phyloP scores from a whole-genome alignment of 495 filamentous ascomycete species.

The Aspergillus nanangensis region DNA sequence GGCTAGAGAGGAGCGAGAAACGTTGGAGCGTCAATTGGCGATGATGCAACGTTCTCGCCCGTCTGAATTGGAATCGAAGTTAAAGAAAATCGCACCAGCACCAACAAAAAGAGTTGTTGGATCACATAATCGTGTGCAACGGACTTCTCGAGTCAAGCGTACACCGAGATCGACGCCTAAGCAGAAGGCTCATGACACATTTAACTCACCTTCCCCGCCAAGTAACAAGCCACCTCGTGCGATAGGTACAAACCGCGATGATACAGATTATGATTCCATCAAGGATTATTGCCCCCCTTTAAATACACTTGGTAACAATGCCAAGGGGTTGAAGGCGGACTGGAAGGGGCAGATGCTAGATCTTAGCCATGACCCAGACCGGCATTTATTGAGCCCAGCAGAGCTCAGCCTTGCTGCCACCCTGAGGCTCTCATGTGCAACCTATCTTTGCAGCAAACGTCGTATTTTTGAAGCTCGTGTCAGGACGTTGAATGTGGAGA shows the following conservation, averaged over 20 bases:
- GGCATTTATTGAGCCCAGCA: slow-evolving; percentile 69
- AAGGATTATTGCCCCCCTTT: slow-evolving; percentile 74
- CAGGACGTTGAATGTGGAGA: slow-evolving; percentile 61
- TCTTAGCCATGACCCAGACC: slow-evolving; percentile 73
- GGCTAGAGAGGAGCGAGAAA: slow-evolving; percentile 58
- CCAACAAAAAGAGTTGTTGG: slow-evolving; percentile 26
- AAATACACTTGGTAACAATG: slow-evolving; percentile 58
- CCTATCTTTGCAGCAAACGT: slow-evolving; percentile 92
- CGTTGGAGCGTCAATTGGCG: slow-evolving; percentile 46
- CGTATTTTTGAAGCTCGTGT: slow-evolving; percentile 81
- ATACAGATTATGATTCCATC: slow-evolving; percentile 79
- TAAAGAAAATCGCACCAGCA: slow-evolving; percentile 48
- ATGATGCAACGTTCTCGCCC: slow-evolving; percentile 42
- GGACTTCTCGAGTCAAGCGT: slow-evolving; percentile 38
- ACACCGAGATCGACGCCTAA: slow-evolving; percentile 45
- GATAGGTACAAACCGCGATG: slow-evolving; percentile 65
- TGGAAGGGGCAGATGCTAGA: slow-evolving; percentile 84
- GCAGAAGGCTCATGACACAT: slow-evolving; percentile 40
- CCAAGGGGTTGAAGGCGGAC: slow-evolving; percentile 71
- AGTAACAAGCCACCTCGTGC: slow-evolving; percentile 37
- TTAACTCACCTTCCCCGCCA: slow-evolving; percentile 32
- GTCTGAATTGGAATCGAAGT: slow-evolving; percentile 21
- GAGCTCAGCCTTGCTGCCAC: slow-evolving; percentile 76
- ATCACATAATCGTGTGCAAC: slow-evolving; percentile 26
- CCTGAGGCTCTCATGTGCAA: slow-evolving; percentile 81